Base-by-base conservation (phyloP, 257 asterid species). In the Forsythia viridissima region DNA sequence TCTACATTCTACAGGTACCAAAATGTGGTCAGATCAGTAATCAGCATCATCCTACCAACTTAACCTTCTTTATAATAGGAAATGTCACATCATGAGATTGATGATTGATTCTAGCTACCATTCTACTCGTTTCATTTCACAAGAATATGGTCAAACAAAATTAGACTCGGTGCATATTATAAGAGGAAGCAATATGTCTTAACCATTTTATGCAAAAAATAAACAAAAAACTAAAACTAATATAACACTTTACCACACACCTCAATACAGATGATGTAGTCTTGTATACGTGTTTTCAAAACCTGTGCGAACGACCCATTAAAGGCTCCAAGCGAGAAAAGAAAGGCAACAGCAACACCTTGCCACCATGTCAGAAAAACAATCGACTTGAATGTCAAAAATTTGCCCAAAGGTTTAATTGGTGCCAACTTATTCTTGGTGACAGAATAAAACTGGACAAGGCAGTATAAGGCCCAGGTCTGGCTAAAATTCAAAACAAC, bases 351-450 rank as follows among this genome's bases (percentile, higher is more conserved):
- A 46, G 89, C 94, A 71, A 93, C 72, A 70, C 99, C 99, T 93
- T 95, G 98, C 99, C 98, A 95, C 99, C 99, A 95, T 34, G 99
- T 95, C 84, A 93, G 79, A 88, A 95, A 95, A 70, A 95, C 96
- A 78, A 95, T 93, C 2, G 96, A 96, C 92, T 96, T 96, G 86
- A 93, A 91, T 16, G 97, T 92, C 91, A 96, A 84, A 86, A 96
- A 96, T 87, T 93, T 96, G 79, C 98, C 98, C 93, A 93, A 88
- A 5, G 99, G 99, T 83, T 91, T 96, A 74, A 93, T 93, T 48
- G 97, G 97, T 16, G 94, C 97, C 91, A 96, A 84, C 84, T 92
- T 92, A 78, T 89, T 85, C 88, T 90, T 96, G 51, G 91, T 96
- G 81, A 96, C 99, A 66, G 99, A 87, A 84, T 96, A 96, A 81